Evolutionary conservation across 768 basidiomycete genomes (phyloP), one percentile per base, ranked within the genome.

Genomic region (Tremella yokohamensis): DNA sequence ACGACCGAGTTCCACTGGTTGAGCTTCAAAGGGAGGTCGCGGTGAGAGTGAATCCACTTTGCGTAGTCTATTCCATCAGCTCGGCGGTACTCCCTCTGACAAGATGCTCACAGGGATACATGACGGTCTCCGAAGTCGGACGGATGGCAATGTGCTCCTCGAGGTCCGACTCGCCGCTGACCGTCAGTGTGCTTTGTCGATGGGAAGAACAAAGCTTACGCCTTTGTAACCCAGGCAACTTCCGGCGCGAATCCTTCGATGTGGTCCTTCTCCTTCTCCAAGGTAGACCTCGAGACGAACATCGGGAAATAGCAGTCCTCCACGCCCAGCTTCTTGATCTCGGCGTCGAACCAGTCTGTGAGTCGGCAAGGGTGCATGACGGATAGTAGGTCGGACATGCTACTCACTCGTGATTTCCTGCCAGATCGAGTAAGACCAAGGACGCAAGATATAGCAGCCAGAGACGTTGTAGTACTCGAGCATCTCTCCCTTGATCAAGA

Each of bases 1-100:
- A 99, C 96, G 67, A 99, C 92, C 64, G 86, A 91, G 80, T 99
- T 99, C 96, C 96, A 99, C 77, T 97, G 88, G 79, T 98, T 99
- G 48, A 98, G 83, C 77, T 94, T 96, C 68, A 99, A 80, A 1
- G 96, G 96, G 49, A 99, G 85, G 75, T 99, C 96, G 58, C 96
- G 89, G 78, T 99, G 88, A 60, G 87, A 89, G 74, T 92, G 88
- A 76, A 99, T 90, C 96, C 96, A 99, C 79, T 97, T 98, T 58
- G 94, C 86, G 76, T 98, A 99, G 80, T 98, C 90, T 48, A 50
- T 16, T 15, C n/a, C 9, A 37, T 52, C 39, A 49, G 25, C 37
- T 9, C 16, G 16, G 19, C 15, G 42, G n/a, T 18, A 4, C 42
- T 18, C 42, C 6, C 22, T 45, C 6, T 22, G 12, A 9, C 13